These are phyloP conservation scores for Solanum habrochaites DNA, from an alignment of 257 asterid species.

Conservation along the genomic window DNA sequence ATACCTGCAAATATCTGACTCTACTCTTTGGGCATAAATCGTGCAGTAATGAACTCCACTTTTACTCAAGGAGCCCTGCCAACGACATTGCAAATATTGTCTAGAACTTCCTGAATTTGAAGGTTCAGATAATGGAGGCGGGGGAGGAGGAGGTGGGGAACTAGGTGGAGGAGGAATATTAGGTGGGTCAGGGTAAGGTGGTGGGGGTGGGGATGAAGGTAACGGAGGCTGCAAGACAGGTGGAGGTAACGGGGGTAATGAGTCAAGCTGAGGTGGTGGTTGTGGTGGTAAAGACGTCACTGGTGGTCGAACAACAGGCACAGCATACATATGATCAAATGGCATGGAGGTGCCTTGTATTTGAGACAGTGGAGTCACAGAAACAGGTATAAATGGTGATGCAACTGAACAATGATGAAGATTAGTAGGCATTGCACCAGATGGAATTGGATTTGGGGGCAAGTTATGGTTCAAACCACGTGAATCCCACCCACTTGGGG, in stretches of 20 bases:
- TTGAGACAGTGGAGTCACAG: conserved; percentile 67
- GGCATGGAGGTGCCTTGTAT: conserved; percentile 47
- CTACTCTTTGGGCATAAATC: conserved; percentile 64
- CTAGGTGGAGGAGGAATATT: conserved; percentile 50
- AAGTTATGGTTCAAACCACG: conserved; percentile 44
- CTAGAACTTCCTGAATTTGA: conserved; percentile 22
- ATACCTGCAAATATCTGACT: conserved; percentile 77
- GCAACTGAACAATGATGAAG: conserved; percentile 43
- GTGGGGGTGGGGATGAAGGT: conserved; percentile 49
- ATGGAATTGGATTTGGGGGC: conserved; percentile 30
- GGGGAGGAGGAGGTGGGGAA: conserved; percentile 50
- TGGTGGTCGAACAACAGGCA: conserved; percentile 51
- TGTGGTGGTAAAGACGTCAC: conserved; percentile 23
- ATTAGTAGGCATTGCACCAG: conserved; percentile 32
- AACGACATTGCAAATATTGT: conserved; percentile 23
- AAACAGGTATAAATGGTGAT: conserved; percentile 68
- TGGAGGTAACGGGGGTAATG: conserved; percentile 17
- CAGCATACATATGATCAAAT: conserved; percentile 51
- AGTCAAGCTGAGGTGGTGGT: conserved; percentile 7
- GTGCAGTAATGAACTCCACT: conserved; percentile 80
- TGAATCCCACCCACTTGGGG: conserved; percentile 67
- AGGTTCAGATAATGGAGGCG: conserved; percentile 43
- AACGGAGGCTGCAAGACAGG: conserved; percentile 31
- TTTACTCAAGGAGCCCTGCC: conserved; percentile 90
- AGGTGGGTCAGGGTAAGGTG: conserved; percentile 53